These are phyloP conservation scores for Cystobasidium onofrii DNA, from an alignment of 768 basidiomycete species.

Conservation along the genomic window DNA sequence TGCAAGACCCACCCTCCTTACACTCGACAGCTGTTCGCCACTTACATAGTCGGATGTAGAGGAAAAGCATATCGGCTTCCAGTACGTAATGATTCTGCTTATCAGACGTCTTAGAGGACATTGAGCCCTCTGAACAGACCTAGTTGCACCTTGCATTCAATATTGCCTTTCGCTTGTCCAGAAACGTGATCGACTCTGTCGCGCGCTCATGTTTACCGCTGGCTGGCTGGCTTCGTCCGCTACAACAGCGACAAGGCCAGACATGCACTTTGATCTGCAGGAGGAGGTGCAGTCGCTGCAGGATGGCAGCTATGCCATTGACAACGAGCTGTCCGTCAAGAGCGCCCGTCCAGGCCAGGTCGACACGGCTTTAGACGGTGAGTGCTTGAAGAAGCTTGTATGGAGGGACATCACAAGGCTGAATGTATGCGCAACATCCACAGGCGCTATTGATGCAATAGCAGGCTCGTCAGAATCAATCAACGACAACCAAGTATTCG, in stretches of 20 bases:
- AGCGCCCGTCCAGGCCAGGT: slow-evolving; percentile 2
- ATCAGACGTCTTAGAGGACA: too few relatives aligned
- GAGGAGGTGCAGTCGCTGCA: slow-evolving; percentile 41
- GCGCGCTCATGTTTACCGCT: background rate
- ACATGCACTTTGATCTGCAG: slow-evolving; percentile 43
- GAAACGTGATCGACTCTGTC: background rate
- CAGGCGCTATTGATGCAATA: slow-evolving; percentile 72
- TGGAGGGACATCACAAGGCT: background rate
- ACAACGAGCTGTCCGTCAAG: background rate
- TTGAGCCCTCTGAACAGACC: too few relatives aligned
- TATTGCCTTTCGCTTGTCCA: too few relatives aligned
- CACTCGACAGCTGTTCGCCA: too few relatives aligned
- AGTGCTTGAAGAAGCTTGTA: background rate
- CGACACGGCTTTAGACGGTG: slow-evolving; percentile 9
- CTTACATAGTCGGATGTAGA: too few relatives aligned
- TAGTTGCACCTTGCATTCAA: too few relatives aligned
- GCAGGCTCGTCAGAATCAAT: slow-evolving; percentile 69
- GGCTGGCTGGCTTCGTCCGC: background rate
- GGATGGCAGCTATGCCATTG: slow-evolving; percentile 2
- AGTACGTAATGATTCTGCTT: too few relatives aligned
- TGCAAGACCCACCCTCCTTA: too few relatives aligned
- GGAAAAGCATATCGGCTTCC: too few relatives aligned
- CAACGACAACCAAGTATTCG: slow-evolving; percentile 61
- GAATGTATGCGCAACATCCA: slow-evolving; percentile 32
- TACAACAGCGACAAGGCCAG: background rate